A percentile compares a stretch with the other conserved stretches of the same genome.
phyloP scores from a whole-genome alignment of 176 grass and related monocot species.

The Eleusine indica region DNA sequence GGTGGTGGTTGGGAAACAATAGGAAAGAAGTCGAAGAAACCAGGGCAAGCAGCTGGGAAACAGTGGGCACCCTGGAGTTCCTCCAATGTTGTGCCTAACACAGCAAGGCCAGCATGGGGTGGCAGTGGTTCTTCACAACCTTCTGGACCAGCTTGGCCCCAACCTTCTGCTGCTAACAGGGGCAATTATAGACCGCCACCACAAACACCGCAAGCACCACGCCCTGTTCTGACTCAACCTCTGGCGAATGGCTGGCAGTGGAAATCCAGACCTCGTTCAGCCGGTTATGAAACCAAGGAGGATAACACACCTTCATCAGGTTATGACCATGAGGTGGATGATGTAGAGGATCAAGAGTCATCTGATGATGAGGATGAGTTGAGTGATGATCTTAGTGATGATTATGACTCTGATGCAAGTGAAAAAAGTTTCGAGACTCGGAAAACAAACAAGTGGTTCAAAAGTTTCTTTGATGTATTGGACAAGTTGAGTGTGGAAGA shows the following conservation, averaged over 20 bases:
- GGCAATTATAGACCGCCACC: conserved; percentile 42
- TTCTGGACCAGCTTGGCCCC: conserved; percentile 42
- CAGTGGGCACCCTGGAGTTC: conserved; percentile 31
- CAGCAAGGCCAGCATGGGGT: conserved; percentile 45
- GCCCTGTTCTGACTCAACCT: conserved; percentile 48
- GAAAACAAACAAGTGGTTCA: conserved; percentile 82
- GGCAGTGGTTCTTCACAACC: conserved; percentile 42
- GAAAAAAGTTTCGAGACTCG: conserved; percentile 68
- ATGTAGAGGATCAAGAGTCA: conserved; percentile 25
- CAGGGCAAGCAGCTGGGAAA: conserved; percentile 44
- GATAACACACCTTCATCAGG: conserved; percentile 34
- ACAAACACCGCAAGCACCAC: conserved; percentile 44
- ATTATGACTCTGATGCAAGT: conserved; percentile 76
- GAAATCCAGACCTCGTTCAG: conserved; percentile 51
- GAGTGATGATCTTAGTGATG: conserved; percentile 65
- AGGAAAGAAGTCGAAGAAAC: conserved; percentile 64
- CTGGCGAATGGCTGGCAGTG: conserved; percentile 63
- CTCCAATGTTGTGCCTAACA: conserved; percentile 38
- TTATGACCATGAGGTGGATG: conserved; percentile 46
- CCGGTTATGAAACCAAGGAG: conserved; percentile 48
- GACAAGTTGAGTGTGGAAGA: conserved; percentile 63
- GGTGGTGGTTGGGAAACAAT: conserved; percentile 67
- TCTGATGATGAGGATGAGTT: conserved; percentile 70
- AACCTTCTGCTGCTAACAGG: conserved; percentile 40
- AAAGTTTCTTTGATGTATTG: conserved; percentile 64